Evolutionary conservation across 495 filamentous ascomycete species (phyloP), one percentile per base, ranked within the genome.

Genomic region (Lophiotrema nucula): DNA sequence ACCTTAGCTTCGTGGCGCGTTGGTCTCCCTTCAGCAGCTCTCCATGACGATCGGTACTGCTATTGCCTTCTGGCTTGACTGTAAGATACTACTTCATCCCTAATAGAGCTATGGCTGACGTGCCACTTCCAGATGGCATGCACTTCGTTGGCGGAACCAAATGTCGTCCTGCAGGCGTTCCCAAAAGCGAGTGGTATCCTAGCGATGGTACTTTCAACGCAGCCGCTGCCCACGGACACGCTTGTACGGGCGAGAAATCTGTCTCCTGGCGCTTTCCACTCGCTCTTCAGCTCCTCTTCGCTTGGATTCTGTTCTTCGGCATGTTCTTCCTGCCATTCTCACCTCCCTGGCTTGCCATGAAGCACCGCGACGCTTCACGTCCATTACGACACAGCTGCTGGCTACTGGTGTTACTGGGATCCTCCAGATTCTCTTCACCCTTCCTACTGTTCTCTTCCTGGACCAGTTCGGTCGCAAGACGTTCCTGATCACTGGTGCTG

Each of bases 391-490:
- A 37, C 31, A 37, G 31, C 31, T 37, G 10, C 60, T 19, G n/a
- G 64, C 37, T 28, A 56, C 25, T 27, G 39, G 21, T 47, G 65
- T 81, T 10, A 72, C 79, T n/a, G 78, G 78, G 16, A 76, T 79
- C 0, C 62, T 65, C 19, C 75, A 69, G 15, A 73, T 69, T 59
- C 46, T 80, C 16, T 79, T 73, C 75, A 76, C 73, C 6, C 6
- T 52, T 11, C 48, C 48, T 24, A 31, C 48, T 10, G 31, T 52
- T 16, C 24, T 12, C 3, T 35, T 22, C 0, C 77, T 80, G 74
- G 77, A 80, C 39, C 67, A 65, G 8, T 60, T 79, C 24, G 78
- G 78, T 21, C 72, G 77, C n/a, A 74, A 77, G 25, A 70, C 73
- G 15, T 61, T 82, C 8, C 65, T 82, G 13, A 68, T 81, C 18